phyloP scores from a whole-genome alignment of 371 early-diverging fungal genomes.

The Fennellomyces sp. region DNA sequence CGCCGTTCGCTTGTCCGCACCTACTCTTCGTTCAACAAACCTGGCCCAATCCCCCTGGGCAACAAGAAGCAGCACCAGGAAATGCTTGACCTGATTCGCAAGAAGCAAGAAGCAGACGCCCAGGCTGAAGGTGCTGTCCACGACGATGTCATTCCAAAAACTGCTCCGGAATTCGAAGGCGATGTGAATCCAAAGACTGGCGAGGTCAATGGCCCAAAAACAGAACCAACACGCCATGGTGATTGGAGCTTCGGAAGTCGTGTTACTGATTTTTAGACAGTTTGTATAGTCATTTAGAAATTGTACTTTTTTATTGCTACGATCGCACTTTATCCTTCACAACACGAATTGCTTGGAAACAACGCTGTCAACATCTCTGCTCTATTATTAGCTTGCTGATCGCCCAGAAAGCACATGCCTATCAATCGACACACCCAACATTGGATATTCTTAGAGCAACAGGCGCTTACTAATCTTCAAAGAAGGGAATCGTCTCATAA shows the following conservation, averaged over 20 bases:
- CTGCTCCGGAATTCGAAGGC: slow-evolving; percentile 67
- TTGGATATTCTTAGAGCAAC: too few species aligned
- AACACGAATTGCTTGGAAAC: too few species aligned
- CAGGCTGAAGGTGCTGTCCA: slow-evolving; percentile 46
- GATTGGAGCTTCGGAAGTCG: slow-evolving; percentile 91
- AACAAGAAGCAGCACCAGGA: slow-evolving; percentile 72
- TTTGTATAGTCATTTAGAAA: not conserved
- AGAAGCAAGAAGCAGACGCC: slow-evolving; percentile 39
- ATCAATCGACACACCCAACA: too few species aligned
- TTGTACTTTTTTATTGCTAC: not conserved
- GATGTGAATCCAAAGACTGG: slow-evolving; percentile 82
- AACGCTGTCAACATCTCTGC: too few species aligned
- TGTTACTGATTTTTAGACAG: slow-evolving; percentile 77
- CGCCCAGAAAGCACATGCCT: too few species aligned
- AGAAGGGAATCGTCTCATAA: too few species aligned
- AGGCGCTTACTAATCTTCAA: not conserved
- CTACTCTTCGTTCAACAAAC: slow-evolving; percentile 47
- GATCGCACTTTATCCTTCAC: too few species aligned
- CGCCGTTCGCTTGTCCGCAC: slow-evolving; percentile 13
- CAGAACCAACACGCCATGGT: slow-evolving; percentile 85
- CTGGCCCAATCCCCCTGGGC: slow-evolving; percentile 79
- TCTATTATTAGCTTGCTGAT: too few species aligned
- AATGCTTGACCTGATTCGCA: slow-evolving; percentile 70
- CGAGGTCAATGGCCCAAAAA: slow-evolving; percentile 83
- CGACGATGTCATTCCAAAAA: slow-evolving; percentile 59